Base-by-base conservation (phyloP, 495 filamentous ascomycete genomes). In the Hypomontagnella submonticulosa region DNA sequence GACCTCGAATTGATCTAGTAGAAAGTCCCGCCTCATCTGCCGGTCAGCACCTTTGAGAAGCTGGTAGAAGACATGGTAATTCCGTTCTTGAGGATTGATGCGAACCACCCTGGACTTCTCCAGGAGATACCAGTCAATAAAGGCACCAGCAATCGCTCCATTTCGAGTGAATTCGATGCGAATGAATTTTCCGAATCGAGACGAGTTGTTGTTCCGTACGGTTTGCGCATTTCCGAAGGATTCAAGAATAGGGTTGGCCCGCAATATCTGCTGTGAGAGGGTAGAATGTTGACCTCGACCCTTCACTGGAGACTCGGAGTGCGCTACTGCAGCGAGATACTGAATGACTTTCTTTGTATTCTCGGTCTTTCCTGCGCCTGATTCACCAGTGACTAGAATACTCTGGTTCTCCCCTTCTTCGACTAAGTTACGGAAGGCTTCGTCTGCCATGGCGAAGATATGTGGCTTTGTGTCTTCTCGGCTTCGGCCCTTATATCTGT, bases 271-370 rank as follows among this genome's bases (percentile, higher is more conserved):
- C 67, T 97, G 91, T 6, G 96, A 97, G n/a, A 99, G 85, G 54
- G 92, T 92, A 1, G 92, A 90, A 51, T 94, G 87, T 59, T 92
- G 88, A 11, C 79, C 79, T 52, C 87, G 87, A 46, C 78, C 84
- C 71, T 86, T 87, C 8, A 78, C 77, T 3, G 89, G 84, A 4
- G 88, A 89, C 52, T 96, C 92, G 0, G 92, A 88, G 18, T 90
- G 89, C 4, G 96, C 96, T 36, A 98, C 94, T 11, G 93, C 93
- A 16, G 96, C 96, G 44, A 99, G 85, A 75, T 97, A 99, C 64
- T 99, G 96, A 53, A 99, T 99, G 48, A 99, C 96, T 76, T 99
- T 99, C 73, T 99, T 99, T 2, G 96, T 99, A 66, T 99, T 99
- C 74, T 99, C 96, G 0, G 96, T 99, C 78, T 99, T 99, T 63